These are phyloP conservation scores for Vicia faba DNA, from an alignment of 306 rosid species.

Conservation along the genomic window DNA sequence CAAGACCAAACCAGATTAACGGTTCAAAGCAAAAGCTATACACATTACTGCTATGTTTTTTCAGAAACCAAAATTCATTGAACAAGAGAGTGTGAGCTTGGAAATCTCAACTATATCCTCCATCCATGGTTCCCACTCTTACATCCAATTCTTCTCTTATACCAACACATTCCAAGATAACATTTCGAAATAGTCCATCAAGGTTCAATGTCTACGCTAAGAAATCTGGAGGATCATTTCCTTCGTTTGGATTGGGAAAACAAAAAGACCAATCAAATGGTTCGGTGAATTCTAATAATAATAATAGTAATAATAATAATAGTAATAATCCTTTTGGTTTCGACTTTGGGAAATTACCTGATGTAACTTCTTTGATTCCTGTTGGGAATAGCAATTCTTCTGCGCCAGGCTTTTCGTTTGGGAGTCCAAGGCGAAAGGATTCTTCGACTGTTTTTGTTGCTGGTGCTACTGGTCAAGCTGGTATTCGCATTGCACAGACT, in stretches of 20 bases:
- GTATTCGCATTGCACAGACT: slow-evolving; percentile 77
- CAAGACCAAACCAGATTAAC: slow-evolving; percentile 19
- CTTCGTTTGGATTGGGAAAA: slow-evolving; percentile 65
- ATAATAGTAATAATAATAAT: neutral
- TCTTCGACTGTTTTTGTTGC: slow-evolving; percentile 83
- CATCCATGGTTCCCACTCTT: slow-evolving; percentile 74
- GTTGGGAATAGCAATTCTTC: slow-evolving; percentile 46
- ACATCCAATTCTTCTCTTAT: slow-evolving; percentile 68
- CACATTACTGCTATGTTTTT: slow-evolving; percentile 9
- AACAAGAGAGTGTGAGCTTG: slow-evolving; percentile 28
- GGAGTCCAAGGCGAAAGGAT: slow-evolving; percentile 71
- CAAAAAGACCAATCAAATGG: slow-evolving; percentile 37
- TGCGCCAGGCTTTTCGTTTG: slow-evolving; percentile 64
- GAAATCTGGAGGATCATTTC: slow-evolving; percentile 47
- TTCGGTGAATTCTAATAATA: slow-evolving; percentile 48
- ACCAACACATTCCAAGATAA: slow-evolving; percentile 45
- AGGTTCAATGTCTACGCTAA: slow-evolving; percentile 57
- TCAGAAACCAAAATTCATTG: slow-evolving; percentile 21
- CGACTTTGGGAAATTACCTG: slow-evolving; percentile 68
- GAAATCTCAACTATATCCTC: slow-evolving; percentile 20
- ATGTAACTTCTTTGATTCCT: slow-evolving; percentile 71
- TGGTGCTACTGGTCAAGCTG: slow-evolving; percentile 84
- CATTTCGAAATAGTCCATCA: slow-evolving; percentile 46
- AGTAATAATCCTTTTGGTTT: slow-evolving; percentile 51
- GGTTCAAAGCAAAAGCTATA: neutral